These are phyloP conservation scores for Podospora pseudocomata DNA, from an alignment of 495 filamentous ascomycete genomes.

Conservation along the genomic window DNA sequence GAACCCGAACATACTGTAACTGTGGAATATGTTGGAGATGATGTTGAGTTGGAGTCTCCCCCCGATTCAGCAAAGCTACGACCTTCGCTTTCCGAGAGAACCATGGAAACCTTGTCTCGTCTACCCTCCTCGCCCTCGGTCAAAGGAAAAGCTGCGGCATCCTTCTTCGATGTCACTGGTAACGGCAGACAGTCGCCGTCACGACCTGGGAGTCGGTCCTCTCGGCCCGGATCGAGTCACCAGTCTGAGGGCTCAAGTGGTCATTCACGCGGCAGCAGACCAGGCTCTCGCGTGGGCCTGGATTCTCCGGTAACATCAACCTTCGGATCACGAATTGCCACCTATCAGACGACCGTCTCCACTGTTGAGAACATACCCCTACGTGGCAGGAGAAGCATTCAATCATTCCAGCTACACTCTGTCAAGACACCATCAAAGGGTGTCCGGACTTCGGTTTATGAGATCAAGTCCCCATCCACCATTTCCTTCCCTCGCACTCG, in stretches of 20 bases:
- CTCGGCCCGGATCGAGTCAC: slow-evolving; percentile 45
- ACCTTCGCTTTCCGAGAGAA: slow-evolving; percentile 45
- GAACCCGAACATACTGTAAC: slow-evolving; percentile 6
- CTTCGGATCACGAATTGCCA: slow-evolving; percentile 32
- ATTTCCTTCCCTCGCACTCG: slow-evolving; percentile 27
- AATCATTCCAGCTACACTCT: slow-evolving; percentile 26
- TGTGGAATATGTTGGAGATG: neutral
- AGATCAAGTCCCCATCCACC: slow-evolving; percentile 23
- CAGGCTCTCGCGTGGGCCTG: slow-evolving; percentile 39
- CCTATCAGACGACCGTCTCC: slow-evolving; percentile 36
- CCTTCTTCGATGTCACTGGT: slow-evolving; percentile 36
- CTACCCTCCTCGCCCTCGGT: slow-evolving; percentile 47
- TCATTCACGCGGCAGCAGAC: slow-evolving; percentile 35
- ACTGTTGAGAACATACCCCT: slow-evolving; percentile 37
- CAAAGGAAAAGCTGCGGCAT: slow-evolving; percentile 34
- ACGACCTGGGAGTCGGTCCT: slow-evolving; percentile 34
- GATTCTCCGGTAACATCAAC: slow-evolving; percentile 24
- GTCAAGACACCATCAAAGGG: slow-evolving; percentile 11
- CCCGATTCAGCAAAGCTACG: slow-evolving; percentile 28
- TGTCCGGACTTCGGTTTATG: slow-evolving; percentile 19
- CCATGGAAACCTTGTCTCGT: slow-evolving; percentile 46
- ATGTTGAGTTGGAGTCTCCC: slow-evolving; percentile 3
- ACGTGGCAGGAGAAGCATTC: slow-evolving; percentile 26
- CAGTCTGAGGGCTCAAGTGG: slow-evolving; percentile 38
- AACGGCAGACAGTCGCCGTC: slow-evolving; percentile 30